phyloP scores from a whole-genome alignment of 768 basidiomycete species.

The Gloeophyllum trabeum region DNA sequence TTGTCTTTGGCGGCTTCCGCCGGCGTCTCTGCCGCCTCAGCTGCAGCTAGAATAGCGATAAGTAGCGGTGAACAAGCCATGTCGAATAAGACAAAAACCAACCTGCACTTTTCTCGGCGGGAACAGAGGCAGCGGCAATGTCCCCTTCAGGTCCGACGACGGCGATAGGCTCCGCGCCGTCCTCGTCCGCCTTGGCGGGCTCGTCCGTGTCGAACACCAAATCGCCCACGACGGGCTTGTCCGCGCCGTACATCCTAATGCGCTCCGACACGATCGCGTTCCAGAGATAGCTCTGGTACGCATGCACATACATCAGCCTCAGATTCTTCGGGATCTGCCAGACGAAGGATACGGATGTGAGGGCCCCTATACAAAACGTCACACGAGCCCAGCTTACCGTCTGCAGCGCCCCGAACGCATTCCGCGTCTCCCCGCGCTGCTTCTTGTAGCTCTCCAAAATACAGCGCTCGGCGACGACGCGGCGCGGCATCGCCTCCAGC shows the following conservation, averaged over 20 bases:
- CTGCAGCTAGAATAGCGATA: no score
- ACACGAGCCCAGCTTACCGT: conserved; percentile 37
- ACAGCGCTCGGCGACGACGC: conserved; percentile 89
- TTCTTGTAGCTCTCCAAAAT: conserved; percentile 86
- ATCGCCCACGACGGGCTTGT: conserved; percentile 76
- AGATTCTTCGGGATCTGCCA: conserved; percentile 90
- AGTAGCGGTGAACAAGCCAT: no score
- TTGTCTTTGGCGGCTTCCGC: conserved; percentile 2
- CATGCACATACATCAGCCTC: conserved; percentile 95
- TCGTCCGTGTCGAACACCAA: conserved; percentile 66
- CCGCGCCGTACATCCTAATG: conserved; percentile 63
- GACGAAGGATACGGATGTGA: conserved; percentile 3
- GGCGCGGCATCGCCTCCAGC: conserved; percentile 74
- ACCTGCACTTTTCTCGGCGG: conserved; percentile 18
- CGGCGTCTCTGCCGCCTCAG: neutral
- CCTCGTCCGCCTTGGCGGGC: conserved; percentile 12
- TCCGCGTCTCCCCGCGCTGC: conserved; percentile 65
- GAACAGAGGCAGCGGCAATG: conserved; percentile 10
- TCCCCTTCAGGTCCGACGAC: conserved; percentile 21
- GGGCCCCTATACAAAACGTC: conserved; percentile 1
- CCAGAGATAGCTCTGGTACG: conserved; percentile 98
- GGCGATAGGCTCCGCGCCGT: conserved; percentile 18
- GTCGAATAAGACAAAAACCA: no score
- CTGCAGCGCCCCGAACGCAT: conserved; percentile 80
- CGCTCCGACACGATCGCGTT: conserved; percentile 95